phyloP scores from a whole-genome alignment of 805 yeast species.

The Lipomyces chichibuensis region DNA sequence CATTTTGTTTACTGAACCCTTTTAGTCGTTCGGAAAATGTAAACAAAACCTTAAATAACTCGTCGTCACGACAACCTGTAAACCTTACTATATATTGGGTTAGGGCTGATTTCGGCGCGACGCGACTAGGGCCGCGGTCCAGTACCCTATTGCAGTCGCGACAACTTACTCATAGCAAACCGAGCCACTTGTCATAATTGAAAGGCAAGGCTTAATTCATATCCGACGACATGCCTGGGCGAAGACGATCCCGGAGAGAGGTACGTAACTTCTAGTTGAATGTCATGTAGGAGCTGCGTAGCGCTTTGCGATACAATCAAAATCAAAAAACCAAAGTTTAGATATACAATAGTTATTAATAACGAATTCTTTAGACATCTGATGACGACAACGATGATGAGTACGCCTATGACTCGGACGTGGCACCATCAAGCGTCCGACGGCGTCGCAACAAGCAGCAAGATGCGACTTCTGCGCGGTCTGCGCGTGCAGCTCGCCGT shows the following conservation, averaged over 20 bases:
- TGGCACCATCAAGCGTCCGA: not conserved
- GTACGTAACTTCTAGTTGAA: not conserved
- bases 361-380: not conserved
- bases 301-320: not conserved
- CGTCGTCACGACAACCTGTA: constrained; percentile 14
- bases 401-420: constrained; percentile 1
- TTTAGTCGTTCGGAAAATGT: constrained; percentile 1
- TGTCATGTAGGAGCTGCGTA: not conserved
- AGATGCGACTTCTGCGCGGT: not conserved
- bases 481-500: not conserved
- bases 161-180: not conserved
- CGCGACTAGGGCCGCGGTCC: not conserved
- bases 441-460: not conserved
- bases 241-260: not conserved
- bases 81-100: not conserved
- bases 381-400: not conserved
- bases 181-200: not conserved
- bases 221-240: constrained; percentile 3
- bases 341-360: not conserved
- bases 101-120: not conserved
- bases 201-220: not conserved
- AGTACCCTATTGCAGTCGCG: not conserved
- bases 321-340: no score
- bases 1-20: not conserved
- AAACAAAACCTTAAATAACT: constrained; percentile 10